phyloP scores from a whole-genome alignment of 176 grass and related monocot species.

The Carex myosuroides region DNA sequence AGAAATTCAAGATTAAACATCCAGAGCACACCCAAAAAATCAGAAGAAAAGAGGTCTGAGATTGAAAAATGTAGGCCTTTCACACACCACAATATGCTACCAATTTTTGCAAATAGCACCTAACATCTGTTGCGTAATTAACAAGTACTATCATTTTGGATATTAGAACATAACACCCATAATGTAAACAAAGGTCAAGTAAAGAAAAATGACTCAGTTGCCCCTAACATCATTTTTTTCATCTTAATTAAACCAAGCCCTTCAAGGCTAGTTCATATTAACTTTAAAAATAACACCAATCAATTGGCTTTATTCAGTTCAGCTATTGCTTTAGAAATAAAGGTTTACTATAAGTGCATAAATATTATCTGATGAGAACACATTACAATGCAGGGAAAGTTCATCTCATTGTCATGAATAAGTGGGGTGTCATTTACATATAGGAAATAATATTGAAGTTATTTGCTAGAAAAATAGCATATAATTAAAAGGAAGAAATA shows the following conservation, averaged over 20 bases:
- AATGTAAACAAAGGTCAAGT: not conserved
- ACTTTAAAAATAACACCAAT: not conserved
- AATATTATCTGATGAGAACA: not conserved
- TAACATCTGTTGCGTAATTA: not conserved
- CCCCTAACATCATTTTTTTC: not conserved
- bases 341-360: not conserved
- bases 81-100: not conserved
- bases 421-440: not conserved
- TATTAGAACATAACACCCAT: not conserved
- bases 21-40: not conserved
- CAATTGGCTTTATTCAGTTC: not conserved
- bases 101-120: not conserved
- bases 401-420: not conserved
- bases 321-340: not conserved
- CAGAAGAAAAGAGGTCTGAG: not conserved
- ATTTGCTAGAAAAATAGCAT: not conserved
- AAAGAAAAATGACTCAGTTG: not conserved
- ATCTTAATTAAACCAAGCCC: not conserved
- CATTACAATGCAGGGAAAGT: not conserved
- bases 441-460: not conserved
- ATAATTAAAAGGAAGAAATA: not conserved
- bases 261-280: not conserved
- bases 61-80: not conserved
- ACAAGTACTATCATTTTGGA: conserved; percentile 2
- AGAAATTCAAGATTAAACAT: not conserved